phyloP scores from a whole-genome alignment of 2,329 filamentous ascomycete species.

The Alternaria triticina region DNA sequence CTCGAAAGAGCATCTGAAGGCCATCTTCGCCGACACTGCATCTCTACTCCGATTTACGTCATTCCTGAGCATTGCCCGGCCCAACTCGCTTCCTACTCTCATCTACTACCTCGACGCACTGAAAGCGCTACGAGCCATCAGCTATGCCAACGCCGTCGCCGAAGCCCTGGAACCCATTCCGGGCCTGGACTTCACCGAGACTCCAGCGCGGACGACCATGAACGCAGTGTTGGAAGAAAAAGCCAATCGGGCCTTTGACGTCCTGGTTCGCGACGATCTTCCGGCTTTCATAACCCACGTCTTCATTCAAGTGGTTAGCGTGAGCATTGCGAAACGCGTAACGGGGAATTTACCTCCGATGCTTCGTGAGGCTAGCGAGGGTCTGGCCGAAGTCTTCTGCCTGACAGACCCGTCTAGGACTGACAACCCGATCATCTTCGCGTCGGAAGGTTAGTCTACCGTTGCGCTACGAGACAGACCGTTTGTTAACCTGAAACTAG shows the following conservation, averaged over 20 bases:
- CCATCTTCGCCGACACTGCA: slow-evolving; percentile 69
- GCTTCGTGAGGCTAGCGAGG: slow-evolving; percentile 73
- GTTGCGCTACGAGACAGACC: neutral
- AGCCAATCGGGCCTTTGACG: slow-evolving; percentile 68
- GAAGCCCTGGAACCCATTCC: slow-evolving; percentile 64
- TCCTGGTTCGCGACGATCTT: slow-evolving; percentile 70
- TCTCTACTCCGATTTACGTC: slow-evolving; percentile 70
- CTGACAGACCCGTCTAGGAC: slow-evolving; percentile 74
- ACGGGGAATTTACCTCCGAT: slow-evolving; percentile 70
- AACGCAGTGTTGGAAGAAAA: slow-evolving; percentile 68
- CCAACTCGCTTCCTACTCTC: slow-evolving; percentile 68
- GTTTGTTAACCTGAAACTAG: slow-evolving; percentile 49
- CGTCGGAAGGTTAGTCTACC: slow-evolving; percentile 67
- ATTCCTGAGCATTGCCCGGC: slow-evolving; percentile 67
- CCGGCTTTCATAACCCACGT: slow-evolving; percentile 74
- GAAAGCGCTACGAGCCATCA: slow-evolving; percentile 74
- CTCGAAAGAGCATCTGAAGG: slow-evolving; percentile 67
- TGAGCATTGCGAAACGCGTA: slow-evolving; percentile 71
- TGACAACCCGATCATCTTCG: slow-evolving; percentile 80
- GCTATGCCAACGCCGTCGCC: slow-evolving; percentile 73
- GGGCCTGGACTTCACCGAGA: slow-evolving; percentile 62
- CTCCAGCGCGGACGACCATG: slow-evolving; percentile 58
- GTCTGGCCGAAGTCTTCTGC: slow-evolving; percentile 78
- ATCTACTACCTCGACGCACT: slow-evolving; percentile 74
- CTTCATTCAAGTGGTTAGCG: slow-evolving; percentile 72